These are phyloP conservation scores for Auricularia sp. DNA, from an alignment of 768 basidiomycete species.

Conservation along the genomic window DNA sequence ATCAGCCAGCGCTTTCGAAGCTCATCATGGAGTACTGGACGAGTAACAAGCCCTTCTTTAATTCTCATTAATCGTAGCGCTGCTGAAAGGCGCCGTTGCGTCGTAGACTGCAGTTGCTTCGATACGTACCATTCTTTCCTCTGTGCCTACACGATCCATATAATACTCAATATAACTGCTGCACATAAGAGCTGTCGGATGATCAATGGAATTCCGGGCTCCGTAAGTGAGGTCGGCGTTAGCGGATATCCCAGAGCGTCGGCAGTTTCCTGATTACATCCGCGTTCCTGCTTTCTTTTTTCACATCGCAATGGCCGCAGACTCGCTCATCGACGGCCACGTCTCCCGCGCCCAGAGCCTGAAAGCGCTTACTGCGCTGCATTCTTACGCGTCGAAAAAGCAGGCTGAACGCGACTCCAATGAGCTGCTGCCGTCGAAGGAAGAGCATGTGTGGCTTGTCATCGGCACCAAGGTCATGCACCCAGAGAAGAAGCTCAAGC, in stretches of 20 bases:
- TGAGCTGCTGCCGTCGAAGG: slow-evolving; percentile 67
- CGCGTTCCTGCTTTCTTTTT: not conserved
- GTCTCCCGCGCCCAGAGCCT: slow-evolving; percentile 66
- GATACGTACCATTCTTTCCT: no score
- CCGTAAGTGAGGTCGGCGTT: no score
- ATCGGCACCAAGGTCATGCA: slow-evolving; percentile 79
- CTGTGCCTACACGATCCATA: no score
- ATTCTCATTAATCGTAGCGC: no score
- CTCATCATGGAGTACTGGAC: slow-evolving; percentile 18
- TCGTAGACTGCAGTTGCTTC: no score
- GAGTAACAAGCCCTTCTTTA: slow-evolving; percentile 8
- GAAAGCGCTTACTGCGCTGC: slow-evolving; percentile 70
- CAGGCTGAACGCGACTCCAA: slow-evolving; percentile 56
- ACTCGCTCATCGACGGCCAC: slow-evolving; percentile 53
- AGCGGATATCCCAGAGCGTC: not conserved
- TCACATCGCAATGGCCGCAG: not conserved
- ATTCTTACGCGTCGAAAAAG: slow-evolving; percentile 56
- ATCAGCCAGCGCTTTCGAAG: slow-evolving; percentile 18
- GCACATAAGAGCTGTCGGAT: no score
- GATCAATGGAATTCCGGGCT: no score
- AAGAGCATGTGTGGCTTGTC: slow-evolving; percentile 84
- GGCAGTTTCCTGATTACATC: not conserved
- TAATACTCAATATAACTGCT: no score
- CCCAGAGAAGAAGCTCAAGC: slow-evolving; percentile 67
- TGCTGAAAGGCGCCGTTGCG: no score